Percentiles rank a stretch among this genome's conserved stretches.
phyloP scores from a whole-genome alignment of 352 stramenopile genomes.

The Saprolegnia parasitica region DNA sequence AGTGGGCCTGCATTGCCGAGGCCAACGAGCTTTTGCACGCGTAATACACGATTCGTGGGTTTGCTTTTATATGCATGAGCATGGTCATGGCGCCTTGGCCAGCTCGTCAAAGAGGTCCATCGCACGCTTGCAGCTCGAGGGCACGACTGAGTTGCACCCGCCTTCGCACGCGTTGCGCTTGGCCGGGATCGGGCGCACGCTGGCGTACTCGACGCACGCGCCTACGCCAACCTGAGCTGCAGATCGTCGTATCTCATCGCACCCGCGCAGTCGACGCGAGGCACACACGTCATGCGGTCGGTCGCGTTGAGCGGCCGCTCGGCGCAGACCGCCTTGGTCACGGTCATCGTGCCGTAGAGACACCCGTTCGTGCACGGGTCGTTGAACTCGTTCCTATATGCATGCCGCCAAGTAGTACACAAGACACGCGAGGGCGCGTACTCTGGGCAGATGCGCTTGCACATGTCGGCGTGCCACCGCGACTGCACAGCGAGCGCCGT shows the following conservation, averaged over 20 bases:
- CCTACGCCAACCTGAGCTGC: not conserved
- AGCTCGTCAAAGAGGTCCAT: conserved; percentile 3
- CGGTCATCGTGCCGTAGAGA: conserved; percentile 2
- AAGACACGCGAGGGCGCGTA: not conserved
- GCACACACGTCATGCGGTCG: not conserved
- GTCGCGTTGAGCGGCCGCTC: not conserved
- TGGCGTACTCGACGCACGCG: not conserved
- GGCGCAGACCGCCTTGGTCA: conserved; percentile 5
- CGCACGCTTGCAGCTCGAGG: conserved; percentile 6
- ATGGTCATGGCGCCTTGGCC: not conserved
- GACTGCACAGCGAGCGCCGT: not conserved
- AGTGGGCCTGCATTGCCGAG: conserved; percentile 19
- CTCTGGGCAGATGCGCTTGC: not conserved
- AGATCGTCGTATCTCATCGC: not conserved
- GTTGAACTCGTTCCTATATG: conserved; percentile 10
- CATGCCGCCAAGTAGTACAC: no score
- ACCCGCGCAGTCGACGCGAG: not conserved
- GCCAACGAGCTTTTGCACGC: conserved; percentile 13
- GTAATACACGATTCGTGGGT: no score
- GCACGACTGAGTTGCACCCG: conserved; percentile 11
- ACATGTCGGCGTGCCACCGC: conserved; percentile 7
- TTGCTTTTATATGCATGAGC: not conserved
- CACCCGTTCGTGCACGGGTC: conserved; percentile 3
- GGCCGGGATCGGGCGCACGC: conserved; percentile 2
- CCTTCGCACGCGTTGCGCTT: conserved; percentile 16